phyloP scores from a whole-genome alignment of 2,329 filamentous ascomycete species.

The Elsinoe fawcettii region DNA sequence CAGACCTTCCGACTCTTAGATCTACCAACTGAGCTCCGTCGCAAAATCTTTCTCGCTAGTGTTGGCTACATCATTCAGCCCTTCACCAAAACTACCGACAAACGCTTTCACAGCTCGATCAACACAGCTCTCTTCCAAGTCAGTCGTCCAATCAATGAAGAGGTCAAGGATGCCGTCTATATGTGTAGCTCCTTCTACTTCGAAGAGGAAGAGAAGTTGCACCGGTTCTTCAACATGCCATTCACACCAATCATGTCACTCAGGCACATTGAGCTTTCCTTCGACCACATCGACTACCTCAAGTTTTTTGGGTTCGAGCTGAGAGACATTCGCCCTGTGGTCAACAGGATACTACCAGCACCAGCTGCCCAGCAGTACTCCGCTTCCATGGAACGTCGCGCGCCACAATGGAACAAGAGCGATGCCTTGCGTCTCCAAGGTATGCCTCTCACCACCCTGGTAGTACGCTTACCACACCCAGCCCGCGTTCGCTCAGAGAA shows the following conservation, averaged over 20 bases:
- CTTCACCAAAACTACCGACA: neutral
- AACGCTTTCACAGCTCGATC: neutral
- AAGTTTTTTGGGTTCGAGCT: conserved; percentile 5
- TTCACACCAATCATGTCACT: neutral
- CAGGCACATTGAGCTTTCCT: conserved; percentile 2
- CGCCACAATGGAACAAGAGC: neutral
- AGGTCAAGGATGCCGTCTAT: neutral
- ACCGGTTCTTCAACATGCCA: neutral
- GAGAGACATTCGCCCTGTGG: neutral
- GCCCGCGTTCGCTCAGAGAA: neutral
- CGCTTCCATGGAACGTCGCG: neutral
- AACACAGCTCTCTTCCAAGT: neutral
- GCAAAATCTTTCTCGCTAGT: conserved; percentile 15
- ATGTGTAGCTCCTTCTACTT: neutral
- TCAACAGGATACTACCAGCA: neutral
- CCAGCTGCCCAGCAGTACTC: neutral
- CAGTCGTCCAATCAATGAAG: neutral
- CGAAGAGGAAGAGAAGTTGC: neutral
- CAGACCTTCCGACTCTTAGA: conserved; percentile 16
- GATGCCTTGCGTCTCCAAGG: neutral
- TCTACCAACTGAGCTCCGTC: conserved; percentile 18
- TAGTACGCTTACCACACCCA: conserved; percentile 4
- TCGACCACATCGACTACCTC: conserved; percentile 11
- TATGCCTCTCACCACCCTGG: neutral
- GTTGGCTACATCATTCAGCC: conserved; percentile 9